Evolutionary conservation across 345 rosid species (phyloP), one percentile per base, ranked within the genome.

Genomic region (Citrus reticulata): DNA sequence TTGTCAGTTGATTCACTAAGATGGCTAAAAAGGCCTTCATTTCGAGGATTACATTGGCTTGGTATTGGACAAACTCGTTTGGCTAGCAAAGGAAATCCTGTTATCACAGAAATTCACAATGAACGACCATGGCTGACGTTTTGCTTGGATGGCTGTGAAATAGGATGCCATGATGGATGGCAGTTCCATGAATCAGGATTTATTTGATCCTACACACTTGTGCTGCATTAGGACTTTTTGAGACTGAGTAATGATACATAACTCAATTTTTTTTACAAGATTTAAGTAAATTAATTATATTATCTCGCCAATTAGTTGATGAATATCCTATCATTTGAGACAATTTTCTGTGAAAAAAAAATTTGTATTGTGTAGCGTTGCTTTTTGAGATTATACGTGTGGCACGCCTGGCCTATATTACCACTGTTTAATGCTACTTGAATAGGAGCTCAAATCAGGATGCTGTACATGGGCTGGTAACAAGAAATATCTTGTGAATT

Each of bases 161-260:
- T 91, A 80, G 92, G 93, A 79, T 92, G 90, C 79, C 83, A 73
- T 77, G 91, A 88, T 82, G 91, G 92, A 70, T 92, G 93, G 96
- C 87, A 86, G 39, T 85, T 79, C 68, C 96, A 89, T 81, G 70
- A 79, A 34, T 88, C 79, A 54, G 72, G 76, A 78, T 63, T 77
- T 49, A 30, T 13, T 29, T 65, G 49, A 63, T 65, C 49, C 42
- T 72, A 8, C 46, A 57, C 63, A 70, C 24, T 68, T 68, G 16
- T 39, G 49, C 22, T 19, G 20, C 20, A 54, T 19, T 54, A 54
- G 6, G 58, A 54, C 22, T 1, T 54, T 46, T 3, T 46, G 1
- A 46, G 17, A 13, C 4, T 46, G 0, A 9, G 46, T 9, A 40
- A 9, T 40, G 4, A 40, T 40, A 40, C 1, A 40, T 40, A 9